Conservation (phyloP, 352 stramenopile species). For the Phytopythium vexans region DNA sequence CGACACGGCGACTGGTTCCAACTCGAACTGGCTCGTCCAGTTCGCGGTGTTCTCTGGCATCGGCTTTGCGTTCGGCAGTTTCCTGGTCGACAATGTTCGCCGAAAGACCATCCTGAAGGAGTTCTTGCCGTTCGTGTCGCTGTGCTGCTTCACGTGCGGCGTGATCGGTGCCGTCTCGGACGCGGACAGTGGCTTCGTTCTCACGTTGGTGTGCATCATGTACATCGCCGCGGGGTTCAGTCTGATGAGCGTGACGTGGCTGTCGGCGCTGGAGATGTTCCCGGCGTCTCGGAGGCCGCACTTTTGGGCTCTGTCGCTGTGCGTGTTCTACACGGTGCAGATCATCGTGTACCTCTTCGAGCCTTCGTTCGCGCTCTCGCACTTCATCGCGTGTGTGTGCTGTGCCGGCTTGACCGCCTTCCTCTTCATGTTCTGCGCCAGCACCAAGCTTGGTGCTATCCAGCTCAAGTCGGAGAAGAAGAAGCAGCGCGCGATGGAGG, state of each 20-base stretch:
- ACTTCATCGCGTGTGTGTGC: conserved; percentile 50
- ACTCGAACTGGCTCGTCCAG: conserved; percentile 57
- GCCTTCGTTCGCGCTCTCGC: conserved; percentile 56
- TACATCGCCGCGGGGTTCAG: conserved; percentile 66
- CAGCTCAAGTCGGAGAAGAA: conserved; percentile 86
- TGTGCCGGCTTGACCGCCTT: conserved; percentile 48
- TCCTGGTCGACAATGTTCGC: conserved; percentile 81
- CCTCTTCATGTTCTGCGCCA: conserved; percentile 77
- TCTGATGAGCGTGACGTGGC: conserved; percentile 70
- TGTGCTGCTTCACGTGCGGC: conserved; percentile 59
- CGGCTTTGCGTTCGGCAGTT: conserved; percentile 69
- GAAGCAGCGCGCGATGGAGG: conserved; percentile 43
- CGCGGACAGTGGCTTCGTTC: conserved; percentile 32
- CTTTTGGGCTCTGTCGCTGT: conserved; percentile 68
- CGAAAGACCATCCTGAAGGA: conserved; percentile 89
- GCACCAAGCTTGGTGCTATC: conserved; percentile 77
- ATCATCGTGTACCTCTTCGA: conserved; percentile 50
- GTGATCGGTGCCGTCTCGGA: conserved; percentile 39
- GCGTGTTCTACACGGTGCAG: conserved; percentile 59
- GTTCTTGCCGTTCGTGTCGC: conserved; percentile 68
- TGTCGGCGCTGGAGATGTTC: conserved; percentile 83
- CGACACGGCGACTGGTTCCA: conserved; percentile 15
- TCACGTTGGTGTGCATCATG: conserved; percentile 54
- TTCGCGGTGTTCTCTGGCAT: conserved; percentile 42
- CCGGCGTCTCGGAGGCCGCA: conserved; percentile 51